A percentile compares a stretch with the other conserved stretches of the same genome.
These are phyloP conservation scores for Neurospora tetrasperma DNA, from an alignment of 495 filamentous ascomycete genomes.

Conservation along the genomic window DNA sequence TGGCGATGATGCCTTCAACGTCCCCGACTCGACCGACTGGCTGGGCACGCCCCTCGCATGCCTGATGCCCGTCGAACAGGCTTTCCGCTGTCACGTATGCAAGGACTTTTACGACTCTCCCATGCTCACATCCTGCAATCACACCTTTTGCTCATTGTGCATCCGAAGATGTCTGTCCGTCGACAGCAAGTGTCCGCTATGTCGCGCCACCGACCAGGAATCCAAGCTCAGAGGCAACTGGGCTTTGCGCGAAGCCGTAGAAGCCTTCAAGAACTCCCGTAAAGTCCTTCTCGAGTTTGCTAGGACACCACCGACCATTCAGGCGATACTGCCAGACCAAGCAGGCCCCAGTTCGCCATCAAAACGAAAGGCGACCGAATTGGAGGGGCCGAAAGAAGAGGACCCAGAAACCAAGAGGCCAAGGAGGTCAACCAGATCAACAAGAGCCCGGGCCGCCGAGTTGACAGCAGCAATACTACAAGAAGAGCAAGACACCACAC, in stretches of 20 bases:
- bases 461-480: constrained; percentile 24
- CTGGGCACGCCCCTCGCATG: constrained; percentile 61
- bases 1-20: constrained; percentile 36
- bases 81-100: constrained; percentile 90
- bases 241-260: constrained; percentile 75
- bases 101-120: constrained; percentile 93
- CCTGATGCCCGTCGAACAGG: constrained; percentile 68
- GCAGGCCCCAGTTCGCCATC: constrained; percentile 9
- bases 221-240: constrained; percentile 74
- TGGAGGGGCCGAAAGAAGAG: constrained; percentile 26
- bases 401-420: constrained; percentile 32
- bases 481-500: constrained; percentile 21
- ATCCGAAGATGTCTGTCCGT: constrained; percentile 73
- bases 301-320: constrained; percentile 23
- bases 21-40: constrained; percentile 93
- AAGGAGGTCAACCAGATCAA: constrained; percentile 34
- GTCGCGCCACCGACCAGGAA: constrained; percentile 67
- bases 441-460: constrained; percentile 29
- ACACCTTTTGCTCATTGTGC: constrained; percentile 95
- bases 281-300: constrained; percentile 52
- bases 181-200: constrained; percentile 80
- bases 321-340: neutral
- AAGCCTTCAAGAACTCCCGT: constrained; percentile 59
- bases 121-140: constrained; percentile 87
- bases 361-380: constrained; percentile 45